Percentiles rank a stretch among this genome's conserved stretches.
phyloP scores from a whole-genome alignment of 1,139 yeast genomes.

The Debaryomyces sp. region DNA sequence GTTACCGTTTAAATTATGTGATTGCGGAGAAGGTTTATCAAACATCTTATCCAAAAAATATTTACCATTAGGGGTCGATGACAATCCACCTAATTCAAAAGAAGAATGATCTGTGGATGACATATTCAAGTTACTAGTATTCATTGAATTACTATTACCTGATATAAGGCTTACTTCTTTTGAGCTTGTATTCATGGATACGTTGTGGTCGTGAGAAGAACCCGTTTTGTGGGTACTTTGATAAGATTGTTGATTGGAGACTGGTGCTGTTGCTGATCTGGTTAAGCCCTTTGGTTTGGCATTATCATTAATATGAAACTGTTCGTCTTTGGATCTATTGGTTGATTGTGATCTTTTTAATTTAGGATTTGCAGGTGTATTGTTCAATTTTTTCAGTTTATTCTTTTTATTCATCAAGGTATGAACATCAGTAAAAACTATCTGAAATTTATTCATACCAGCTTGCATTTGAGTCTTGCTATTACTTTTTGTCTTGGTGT shows the following conservation, averaged over 20 bases:
- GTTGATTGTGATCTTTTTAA: slow-evolving; percentile 8
- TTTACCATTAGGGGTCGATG: slow-evolving; percentile 49
- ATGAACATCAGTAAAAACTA: slow-evolving; percentile 54
- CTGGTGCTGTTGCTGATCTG: slow-evolving; percentile 12
- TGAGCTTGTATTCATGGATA: slow-evolving; percentile 19
- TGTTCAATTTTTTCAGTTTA: slow-evolving; percentile 23
- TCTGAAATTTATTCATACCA: slow-evolving; percentile 55
- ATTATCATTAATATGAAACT: not conserved
- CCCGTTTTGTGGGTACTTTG: not conserved
- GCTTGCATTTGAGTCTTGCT: slow-evolving; percentile 42
- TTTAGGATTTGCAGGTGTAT: not conserved
- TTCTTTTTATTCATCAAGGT: slow-evolving; percentile 43
- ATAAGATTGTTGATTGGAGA: slow-evolving; percentile 8
- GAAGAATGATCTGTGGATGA: slow-evolving; percentile 36
- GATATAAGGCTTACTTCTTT: slow-evolving; percentile 30
- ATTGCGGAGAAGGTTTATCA: slow-evolving; percentile 43
- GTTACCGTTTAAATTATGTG: slow-evolving; percentile 22
- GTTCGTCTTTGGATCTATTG: not conserved
- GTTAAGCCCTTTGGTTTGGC: slow-evolving; percentile 4
- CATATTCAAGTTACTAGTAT: slow-evolving; percentile 25
- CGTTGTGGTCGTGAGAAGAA: slow-evolving; percentile 19
- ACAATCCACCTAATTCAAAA: slow-evolving; percentile 40
- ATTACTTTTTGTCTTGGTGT: slow-evolving; percentile 2
- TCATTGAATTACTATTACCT: slow-evolving; percentile 30
- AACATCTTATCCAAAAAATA: slow-evolving; percentile 43